phyloP scores from a whole-genome alignment of 148 eudicot genomes.

The Silene uniflora region DNA sequence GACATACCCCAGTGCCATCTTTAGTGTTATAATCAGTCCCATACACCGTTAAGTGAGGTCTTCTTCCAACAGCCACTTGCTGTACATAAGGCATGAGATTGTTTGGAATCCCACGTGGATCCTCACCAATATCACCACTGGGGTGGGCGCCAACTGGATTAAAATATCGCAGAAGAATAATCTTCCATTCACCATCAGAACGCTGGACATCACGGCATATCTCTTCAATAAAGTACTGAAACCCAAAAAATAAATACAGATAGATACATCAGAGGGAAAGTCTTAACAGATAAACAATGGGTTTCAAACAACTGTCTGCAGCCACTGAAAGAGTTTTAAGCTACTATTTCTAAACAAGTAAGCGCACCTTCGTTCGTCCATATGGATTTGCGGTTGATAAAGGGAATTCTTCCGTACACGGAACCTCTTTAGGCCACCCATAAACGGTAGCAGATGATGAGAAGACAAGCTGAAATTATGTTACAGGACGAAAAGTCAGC shows the following conservation, averaged over 20 bases:
- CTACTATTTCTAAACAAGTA: background rate
- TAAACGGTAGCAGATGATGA: constrained; percentile 98
- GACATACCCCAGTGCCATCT: constrained; percentile 96
- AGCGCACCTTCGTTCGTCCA: constrained; percentile 87
- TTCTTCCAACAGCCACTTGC: constrained; percentile 98
- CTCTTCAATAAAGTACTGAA: constrained; percentile 92
- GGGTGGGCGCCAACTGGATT: constrained; percentile 98
- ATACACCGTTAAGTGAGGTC: constrained; percentile 70
- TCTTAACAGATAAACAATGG: background rate
- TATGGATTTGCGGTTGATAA: constrained; percentile 88
- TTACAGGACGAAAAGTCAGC: constrained; percentile 9
- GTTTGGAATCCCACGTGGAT: constrained; percentile 89
- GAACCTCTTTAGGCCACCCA: constrained; percentile 94
- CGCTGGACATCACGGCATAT: constrained; percentile 71
- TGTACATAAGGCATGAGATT: constrained; percentile 98
- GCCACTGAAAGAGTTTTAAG: background rate
- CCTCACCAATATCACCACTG: constrained; percentile 93
- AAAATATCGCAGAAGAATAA: constrained; percentile 88
- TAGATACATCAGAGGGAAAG: background rate
- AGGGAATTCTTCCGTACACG: constrained; percentile 91
- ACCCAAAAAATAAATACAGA: background rate
- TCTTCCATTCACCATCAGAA: constrained; percentile 76
- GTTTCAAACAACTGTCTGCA: background rate
- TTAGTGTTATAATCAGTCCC: constrained; percentile 80
- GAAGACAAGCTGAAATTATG: constrained; percentile 71